phyloP scores from a whole-genome alignment of 345 rosid species.

The Salix arbutifolia region DNA sequence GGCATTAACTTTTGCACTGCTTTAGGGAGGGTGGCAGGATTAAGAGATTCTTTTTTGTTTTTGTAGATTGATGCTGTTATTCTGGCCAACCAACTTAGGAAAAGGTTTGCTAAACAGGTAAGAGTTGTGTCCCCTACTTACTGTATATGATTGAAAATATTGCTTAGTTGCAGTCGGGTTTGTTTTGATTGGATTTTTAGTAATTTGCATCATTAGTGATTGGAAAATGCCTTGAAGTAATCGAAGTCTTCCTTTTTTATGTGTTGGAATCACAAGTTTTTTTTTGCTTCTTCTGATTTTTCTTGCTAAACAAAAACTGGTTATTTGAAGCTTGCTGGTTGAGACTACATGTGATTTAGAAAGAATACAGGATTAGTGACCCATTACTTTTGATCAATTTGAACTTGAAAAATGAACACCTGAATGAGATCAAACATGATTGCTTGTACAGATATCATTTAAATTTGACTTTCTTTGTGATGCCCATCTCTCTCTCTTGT shows the following conservation, averaged over 20 bases:
- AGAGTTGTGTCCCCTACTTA: neutral
- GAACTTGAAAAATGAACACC: neutral
- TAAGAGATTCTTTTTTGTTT: neutral
- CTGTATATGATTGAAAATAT: neutral
- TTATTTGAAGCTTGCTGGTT: neutral
- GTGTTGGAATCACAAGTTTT: neutral
- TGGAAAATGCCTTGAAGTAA: too few relatives aligned
- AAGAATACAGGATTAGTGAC: neutral
- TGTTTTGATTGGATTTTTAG: neutral
- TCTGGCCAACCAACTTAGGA: constrained; percentile 70
- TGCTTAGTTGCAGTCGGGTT: neutral
- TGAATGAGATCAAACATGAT: neutral
- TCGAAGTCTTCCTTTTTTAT: neutral
- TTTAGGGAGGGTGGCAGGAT: neutral
- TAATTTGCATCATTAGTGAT: neutral
- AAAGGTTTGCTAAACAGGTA: constrained; percentile 80
- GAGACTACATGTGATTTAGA: neutral
- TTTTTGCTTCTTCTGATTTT: neutral
- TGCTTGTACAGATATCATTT: neutral
- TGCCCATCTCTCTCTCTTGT: neutral
- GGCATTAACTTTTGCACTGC: neutral
- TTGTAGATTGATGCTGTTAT: constrained; percentile 84
- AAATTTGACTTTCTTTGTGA: too few relatives aligned
- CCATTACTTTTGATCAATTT: neutral
- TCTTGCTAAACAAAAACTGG: neutral